Percentiles rank a stretch among this genome's conserved stretches.
Conservation (phyloP, 768 basidiomycete species). For the Auriculariales sp. region DNA sequence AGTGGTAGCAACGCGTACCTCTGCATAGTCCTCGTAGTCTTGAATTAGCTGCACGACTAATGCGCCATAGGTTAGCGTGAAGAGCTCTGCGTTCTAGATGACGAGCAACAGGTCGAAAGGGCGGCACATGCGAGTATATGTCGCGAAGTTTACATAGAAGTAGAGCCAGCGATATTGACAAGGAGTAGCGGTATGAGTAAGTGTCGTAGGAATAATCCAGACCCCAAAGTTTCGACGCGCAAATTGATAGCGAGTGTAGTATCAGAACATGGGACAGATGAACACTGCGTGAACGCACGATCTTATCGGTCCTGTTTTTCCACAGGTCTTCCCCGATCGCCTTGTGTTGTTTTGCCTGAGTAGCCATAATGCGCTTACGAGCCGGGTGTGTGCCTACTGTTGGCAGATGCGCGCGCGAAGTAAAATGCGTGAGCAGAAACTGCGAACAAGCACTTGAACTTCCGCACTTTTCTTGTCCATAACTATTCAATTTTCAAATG, state of each 20-base stretch:
- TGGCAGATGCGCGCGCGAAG: too few relatives aligned
- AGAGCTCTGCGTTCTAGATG: conserved; percentile 85
- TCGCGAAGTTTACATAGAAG: too few relatives aligned
- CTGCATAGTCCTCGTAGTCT: conserved; percentile 94
- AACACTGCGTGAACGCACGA: conserved; percentile 36
- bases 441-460: too few relatives aligned
- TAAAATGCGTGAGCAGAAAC: too few relatives aligned
- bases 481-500: too few relatives aligned
- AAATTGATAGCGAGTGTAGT: not conserved
- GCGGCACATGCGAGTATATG: too few relatives aligned
- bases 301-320: conserved; percentile 90
- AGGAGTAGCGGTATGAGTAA: too few relatives aligned
- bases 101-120: not conserved
- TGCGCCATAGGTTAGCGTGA: conserved; percentile 92
- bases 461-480: too few relatives aligned
- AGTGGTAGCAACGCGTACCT: conserved; percentile 35
- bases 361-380: too few relatives aligned
- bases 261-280: conserved; percentile 7
- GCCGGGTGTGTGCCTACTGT: too few relatives aligned
- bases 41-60: conserved; percentile 97
- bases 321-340: conserved; percentile 87
- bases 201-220: not conserved
- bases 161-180: too few relatives aligned
- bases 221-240: not conserved
- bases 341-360: conserved; percentile 57